These are phyloP conservation scores for Perkinsus olseni DNA, from an alignment of 169 alveolate genomes.

Conservation along the genomic window DNA sequence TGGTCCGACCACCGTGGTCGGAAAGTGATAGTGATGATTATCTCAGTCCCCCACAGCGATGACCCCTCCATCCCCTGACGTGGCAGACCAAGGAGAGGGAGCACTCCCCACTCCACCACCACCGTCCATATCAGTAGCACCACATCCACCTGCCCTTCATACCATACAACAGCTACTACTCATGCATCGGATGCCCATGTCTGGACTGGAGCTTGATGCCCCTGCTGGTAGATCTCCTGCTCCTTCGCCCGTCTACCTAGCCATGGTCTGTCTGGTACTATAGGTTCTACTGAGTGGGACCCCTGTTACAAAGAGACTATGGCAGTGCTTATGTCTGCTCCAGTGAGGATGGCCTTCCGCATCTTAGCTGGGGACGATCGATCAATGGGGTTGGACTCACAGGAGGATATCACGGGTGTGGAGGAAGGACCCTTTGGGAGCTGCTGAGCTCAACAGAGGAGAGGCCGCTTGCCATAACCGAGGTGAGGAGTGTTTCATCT, in stretches of 20 bases:
- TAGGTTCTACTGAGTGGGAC: background rate
- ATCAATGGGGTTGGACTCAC: background rate
- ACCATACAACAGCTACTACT: background rate
- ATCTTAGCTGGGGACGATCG: background rate
- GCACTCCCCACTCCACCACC: background rate
- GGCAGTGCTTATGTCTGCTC: background rate
- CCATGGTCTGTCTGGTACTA: background rate
- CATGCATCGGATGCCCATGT: background rate
- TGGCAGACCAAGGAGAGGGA: background rate
- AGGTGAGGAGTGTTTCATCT: too few relatives aligned
- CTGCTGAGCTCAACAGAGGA: too few relatives aligned
- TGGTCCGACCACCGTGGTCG: too few relatives aligned
- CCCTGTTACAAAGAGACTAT: background rate
- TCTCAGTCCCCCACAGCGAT: background rate
- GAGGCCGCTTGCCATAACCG: too few relatives aligned
- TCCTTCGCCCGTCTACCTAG: background rate
- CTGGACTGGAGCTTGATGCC: background rate
- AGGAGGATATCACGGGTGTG: too few relatives aligned
- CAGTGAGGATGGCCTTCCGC: background rate
- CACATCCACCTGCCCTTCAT: background rate
- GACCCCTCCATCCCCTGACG: background rate
- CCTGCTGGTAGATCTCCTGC: background rate
- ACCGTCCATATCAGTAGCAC: background rate
- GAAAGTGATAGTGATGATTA: background rate
- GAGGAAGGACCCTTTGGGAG: too few relatives aligned